These are phyloP conservation scores for Aegilops speltoides DNA, from an alignment of 176 grass and related monocot species.

Conservation along the genomic window DNA sequence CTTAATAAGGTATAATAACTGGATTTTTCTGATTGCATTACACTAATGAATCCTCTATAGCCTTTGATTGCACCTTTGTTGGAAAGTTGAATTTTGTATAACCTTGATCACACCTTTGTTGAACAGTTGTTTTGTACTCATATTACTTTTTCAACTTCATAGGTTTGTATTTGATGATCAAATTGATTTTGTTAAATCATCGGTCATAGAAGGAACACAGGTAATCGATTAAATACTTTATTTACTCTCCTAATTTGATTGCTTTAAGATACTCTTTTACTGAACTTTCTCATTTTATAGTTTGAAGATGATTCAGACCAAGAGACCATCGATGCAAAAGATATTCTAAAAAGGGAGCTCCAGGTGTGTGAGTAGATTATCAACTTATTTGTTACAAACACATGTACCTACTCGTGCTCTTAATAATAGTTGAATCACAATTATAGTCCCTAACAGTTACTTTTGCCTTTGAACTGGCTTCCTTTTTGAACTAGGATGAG, in stretches of 20 bases:
- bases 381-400: constrained; percentile 18
- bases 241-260: constrained; percentile 23
- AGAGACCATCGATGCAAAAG: constrained; percentile 66
- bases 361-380: constrained; percentile 44
- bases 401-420: not conserved
- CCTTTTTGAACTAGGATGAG: constrained; percentile 61
- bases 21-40: not conserved
- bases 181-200: constrained; percentile 90
- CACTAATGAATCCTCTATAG: not conserved
- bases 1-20: not conserved
- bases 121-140: not conserved
- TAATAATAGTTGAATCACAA: not conserved
- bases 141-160: constrained; percentile 14
- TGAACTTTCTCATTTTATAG: constrained; percentile 36
- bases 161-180: constrained; percentile 93
- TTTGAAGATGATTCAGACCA: constrained; percentile 50
- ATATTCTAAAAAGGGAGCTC: constrained; percentile 66
- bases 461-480: not conserved
- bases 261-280: constrained; percentile 24
- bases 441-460: not conserved
- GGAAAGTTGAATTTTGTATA: not conserved
- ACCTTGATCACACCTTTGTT: not conserved
- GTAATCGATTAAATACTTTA: constrained; percentile 26
- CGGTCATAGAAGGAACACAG: constrained; percentile 73
- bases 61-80: not conserved